Conservation (phyloP, 345 rosid genomes). For the Brassica napus region DNA sequence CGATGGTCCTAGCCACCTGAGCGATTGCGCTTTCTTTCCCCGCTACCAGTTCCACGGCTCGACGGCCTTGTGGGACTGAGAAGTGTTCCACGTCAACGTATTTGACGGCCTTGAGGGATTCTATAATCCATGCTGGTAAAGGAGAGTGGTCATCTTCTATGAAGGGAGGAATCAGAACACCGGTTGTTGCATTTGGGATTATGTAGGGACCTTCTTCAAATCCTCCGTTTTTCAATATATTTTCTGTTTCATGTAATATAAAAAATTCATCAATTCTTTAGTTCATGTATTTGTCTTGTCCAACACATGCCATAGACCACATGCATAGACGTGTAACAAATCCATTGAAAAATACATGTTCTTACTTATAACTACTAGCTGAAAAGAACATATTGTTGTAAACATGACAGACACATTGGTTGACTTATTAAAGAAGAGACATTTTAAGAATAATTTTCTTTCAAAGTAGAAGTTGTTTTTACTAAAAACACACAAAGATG, state of each 20-base stretch:
- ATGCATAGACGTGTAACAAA: too few relatives aligned
- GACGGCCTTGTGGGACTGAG: conserved; percentile 61
- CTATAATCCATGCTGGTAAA: conserved; percentile 77
- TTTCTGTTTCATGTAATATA: conserved; percentile 43
- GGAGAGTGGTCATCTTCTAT: conserved; percentile 81
- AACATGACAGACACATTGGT: too few relatives aligned
- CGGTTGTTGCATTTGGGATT: conserved; percentile 67
- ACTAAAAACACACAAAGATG: too few relatives aligned
- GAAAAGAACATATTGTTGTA: background rate
- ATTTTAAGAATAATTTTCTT: too few relatives aligned
- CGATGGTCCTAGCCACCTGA: conserved; percentile 59
- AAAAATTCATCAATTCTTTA: background rate
- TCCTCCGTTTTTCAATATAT: conserved; percentile 68
- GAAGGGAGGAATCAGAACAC: conserved; percentile 78
- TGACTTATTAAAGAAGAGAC: too few relatives aligned
- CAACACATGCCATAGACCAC: background rate
- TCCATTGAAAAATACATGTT: too few relatives aligned
- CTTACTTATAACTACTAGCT: too few relatives aligned
- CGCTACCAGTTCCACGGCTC: conserved; percentile 77
- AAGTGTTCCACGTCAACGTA: conserved; percentile 71
- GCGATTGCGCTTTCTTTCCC: conserved; percentile 93
- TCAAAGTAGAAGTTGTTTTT: too few relatives aligned
- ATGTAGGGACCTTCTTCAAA: conserved; percentile 85
- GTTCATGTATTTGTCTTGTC: background rate
- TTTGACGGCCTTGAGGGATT: conserved; percentile 85